Base-by-base conservation (phyloP, 1,284 basidiomycete genomes). In the Mixia osmundae region DNA sequence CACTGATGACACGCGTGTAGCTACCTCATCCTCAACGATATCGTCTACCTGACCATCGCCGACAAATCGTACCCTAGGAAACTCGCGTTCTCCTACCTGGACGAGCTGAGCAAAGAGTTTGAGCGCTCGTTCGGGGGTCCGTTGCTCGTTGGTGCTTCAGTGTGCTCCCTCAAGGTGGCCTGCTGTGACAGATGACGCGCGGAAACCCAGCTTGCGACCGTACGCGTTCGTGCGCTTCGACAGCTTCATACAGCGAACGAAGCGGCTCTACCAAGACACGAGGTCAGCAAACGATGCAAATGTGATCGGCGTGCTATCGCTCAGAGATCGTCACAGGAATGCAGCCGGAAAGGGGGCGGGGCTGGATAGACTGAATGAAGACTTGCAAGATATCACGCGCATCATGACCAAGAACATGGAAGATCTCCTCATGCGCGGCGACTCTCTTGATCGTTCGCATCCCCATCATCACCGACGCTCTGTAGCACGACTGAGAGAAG, bases 331-430 rank as follows among this genome's bases (percentile, higher is more conserved):
- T n/a, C n/a, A n/a, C n/a, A n/a, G n/a, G n/a, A n/a, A n/a, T n/a
- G n/a, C n/a, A n/a, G n/a, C n/a, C n/a, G n/a, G n/a, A 38, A 42
- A 35, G 19, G 42, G 33, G 51, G 21, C 43, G 36, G 39, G 56
- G 42, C 56, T 99, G 37, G 83, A 87, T 55, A 73, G 68, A 55
- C 64, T 99, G 33, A 95, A 95, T 54, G 83, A 87, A 52, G 89
- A 97, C 48, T 61, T 99, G 36, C 82, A 89, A 53, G 89, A 97
- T 51, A 89, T 99, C 40, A 95, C 89, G 33, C 65, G 80, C 48
- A 95, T 99, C 59, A 97, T 97, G 91, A 95, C 89, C n/a, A 99
- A 97, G 63, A 97, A 97, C 56, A 99, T 99, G 89, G 91, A 97
- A 57, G 91, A 97, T 58, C 61, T 99, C 39, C 61, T 99, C 25